Base-by-base conservation (phyloP, 2,329 filamentous ascomycete genomes). In the Catunica adiposa region DNA sequence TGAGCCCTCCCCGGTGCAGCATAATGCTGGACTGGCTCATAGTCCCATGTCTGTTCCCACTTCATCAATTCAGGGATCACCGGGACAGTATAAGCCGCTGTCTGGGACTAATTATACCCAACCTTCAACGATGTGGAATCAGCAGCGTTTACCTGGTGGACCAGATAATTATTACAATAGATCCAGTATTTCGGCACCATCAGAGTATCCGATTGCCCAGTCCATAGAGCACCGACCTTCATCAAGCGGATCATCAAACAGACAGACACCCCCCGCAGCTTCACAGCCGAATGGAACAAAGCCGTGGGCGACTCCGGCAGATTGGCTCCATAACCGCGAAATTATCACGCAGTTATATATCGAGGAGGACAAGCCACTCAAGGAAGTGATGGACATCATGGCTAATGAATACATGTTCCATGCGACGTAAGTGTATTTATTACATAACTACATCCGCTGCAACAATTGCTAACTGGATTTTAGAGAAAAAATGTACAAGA, bases 401-500 rank as follows among this genome's bases (percentile, higher is more conserved):
- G 57, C 57, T 2, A 48, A 46, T n/a, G 42, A 58, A 6, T 54
- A 56, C 46, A 25, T 22, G 22, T 58, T 58, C 22, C 55, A 53
- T 51, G 57, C 57, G 7, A 58, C 57, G 54, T 58, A 58, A 58
- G 56, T 58, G 1, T 20, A 17, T 17, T 3, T n/a, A 11, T 20
- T 17, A 29, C 6, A 40, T 54, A n/a, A n/a, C 15, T n/a, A 25
- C 25, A 54, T 54, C 15, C 8, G 20, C 15, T n/a, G 15, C 9
- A n/a, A 11, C 6, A 44, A 11, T 44, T 8, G 20, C 40, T 22
- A 44, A 17, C 20, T 17, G 40, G 20, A 34, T n/a, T n/a, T 23
- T 23, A 58, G 56, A 8, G 56, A 58, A 38, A 58, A 58, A 53
- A 58, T 58, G 56, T 58, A 58, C 53, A 58, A 58, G 50, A 58